A percentile compares a stretch with the other conserved stretches of the same genome.
Evolutionary conservation across 108 stramenopile genomes (phyloP).

Genomic region (Fragilariopsis cylindrus): DNA sequence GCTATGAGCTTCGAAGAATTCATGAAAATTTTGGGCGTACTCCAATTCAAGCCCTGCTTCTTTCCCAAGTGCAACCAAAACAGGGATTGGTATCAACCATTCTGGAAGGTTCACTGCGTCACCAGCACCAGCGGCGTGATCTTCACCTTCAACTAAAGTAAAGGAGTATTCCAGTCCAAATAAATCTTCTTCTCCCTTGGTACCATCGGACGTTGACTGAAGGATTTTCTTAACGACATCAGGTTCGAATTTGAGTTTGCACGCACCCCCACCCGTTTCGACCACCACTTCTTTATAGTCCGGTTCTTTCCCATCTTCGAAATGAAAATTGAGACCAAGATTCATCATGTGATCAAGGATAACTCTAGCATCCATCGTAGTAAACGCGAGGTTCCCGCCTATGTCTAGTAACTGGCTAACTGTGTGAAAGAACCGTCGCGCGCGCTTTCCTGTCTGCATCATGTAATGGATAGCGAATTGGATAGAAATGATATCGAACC

Average conservation of each 20-base stretch:
- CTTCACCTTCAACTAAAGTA: slow-evolving; percentile 77
- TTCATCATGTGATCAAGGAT: slow-evolving; percentile 78
- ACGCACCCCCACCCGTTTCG: slow-evolving; percentile 65
- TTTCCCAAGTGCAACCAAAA: slow-evolving; percentile 56
- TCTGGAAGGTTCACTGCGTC: slow-evolving; percentile 88
- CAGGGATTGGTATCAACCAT: slow-evolving; percentile 84
- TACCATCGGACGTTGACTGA: slow-evolving; percentile 13
- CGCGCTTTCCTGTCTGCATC: slow-evolving; percentile 87
- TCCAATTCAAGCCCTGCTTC: slow-evolving; percentile 80
- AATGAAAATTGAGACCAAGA: slow-evolving; percentile 68
- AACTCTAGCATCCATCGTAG: slow-evolving; percentile 94
- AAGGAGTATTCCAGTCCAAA: slow-evolving; percentile 89
- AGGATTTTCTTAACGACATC: slow-evolving; percentile 62
- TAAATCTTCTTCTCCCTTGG: slow-evolving; percentile 53
- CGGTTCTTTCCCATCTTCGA: slow-evolving; percentile 44
- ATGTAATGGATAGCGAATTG: slow-evolving; percentile 99
- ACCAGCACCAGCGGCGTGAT: slow-evolving; percentile 78
- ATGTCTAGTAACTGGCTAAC: slow-evolving; percentile 83
- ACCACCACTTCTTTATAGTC: slow-evolving; percentile 54
- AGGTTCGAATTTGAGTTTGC: slow-evolving; percentile 69
- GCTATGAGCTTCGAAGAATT: slow-evolving; percentile 69
- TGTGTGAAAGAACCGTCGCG: slow-evolving; percentile 86
- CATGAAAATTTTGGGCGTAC: slow-evolving; percentile 82
- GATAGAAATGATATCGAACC: slow-evolving; percentile 94
- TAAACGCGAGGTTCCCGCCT: slow-evolving; percentile 92